Evolutionary conservation across 768 basidiomycete genomes (phyloP).

Genomic region (Fistulinella prunicolor): DNA sequence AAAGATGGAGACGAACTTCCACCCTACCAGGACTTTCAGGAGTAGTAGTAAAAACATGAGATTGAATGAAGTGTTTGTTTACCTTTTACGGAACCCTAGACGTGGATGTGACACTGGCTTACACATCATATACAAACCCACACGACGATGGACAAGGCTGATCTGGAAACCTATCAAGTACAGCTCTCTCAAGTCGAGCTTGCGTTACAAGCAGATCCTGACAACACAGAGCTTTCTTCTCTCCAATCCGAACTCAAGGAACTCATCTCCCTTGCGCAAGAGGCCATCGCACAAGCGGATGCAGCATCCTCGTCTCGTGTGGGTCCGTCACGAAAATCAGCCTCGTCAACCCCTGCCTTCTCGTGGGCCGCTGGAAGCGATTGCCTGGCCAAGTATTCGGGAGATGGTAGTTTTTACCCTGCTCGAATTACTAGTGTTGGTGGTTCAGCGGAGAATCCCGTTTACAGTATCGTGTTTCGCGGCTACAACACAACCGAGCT

Average conservation of each 20-base stretch:
- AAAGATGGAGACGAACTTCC: conserved; percentile 38
- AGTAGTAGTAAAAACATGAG: conserved; percentile 3
- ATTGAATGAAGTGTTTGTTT: background rate
- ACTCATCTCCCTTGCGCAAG: conserved; percentile 78
- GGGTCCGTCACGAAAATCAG: conserved; percentile 54
- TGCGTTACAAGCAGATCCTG: conserved; percentile 71
- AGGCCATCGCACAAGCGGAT: conserved; percentile 65
- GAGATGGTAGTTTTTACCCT: conserved; percentile 83
- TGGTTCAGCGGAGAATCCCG: conserved; percentile 75
- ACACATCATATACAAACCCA: background rate
- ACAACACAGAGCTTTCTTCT: conserved; percentile 67
- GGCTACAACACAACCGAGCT: conserved; percentile 91
- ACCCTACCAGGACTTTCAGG: conserved; percentile 41
- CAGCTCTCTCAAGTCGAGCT: conserved; percentile 87
- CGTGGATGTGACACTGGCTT: background rate
- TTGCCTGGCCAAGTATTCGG: conserved; percentile 81
- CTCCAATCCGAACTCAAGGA: conserved; percentile 77
- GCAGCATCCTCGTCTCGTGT: conserved; percentile 58
- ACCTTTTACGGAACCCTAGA: conserved; percentile 20
- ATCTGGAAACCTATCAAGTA: conserved; percentile 87
- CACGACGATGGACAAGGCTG: conserved; percentile 50
- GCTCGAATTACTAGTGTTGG: conserved; percentile 84
- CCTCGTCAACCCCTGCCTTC: conserved; percentile 47
- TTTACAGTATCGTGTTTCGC: conserved; percentile 89
- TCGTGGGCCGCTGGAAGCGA: conserved; percentile 83